A percentile compares a stretch with the other conserved stretches of the same genome.
Evolutionary conservation across 2,329 filamentous ascomycete species (phyloP).

Genomic region (Zymoseptoria ardabiliae): DNA sequence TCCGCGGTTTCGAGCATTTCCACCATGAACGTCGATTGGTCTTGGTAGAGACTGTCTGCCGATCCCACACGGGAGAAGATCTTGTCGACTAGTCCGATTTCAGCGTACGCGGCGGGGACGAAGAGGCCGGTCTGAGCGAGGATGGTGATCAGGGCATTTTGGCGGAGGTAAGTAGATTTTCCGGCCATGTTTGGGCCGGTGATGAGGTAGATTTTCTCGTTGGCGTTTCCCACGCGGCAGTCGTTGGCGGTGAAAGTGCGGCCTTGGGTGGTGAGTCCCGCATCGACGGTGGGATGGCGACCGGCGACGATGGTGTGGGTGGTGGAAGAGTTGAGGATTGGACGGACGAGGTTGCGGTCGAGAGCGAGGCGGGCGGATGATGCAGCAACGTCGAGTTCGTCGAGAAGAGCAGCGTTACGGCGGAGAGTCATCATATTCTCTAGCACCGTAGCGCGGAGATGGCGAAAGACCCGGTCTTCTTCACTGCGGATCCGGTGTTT

Average conservation of each 20-base stretch:
- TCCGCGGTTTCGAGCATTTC: slow-evolving; percentile 96
- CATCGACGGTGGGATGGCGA: slow-evolving; percentile 86
- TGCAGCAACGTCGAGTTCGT: slow-evolving; percentile 85
- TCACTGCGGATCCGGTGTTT: slow-evolving; percentile 73
- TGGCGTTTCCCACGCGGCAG: slow-evolving; percentile 70
- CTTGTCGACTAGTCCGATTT: slow-evolving; percentile 87
- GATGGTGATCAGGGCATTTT: slow-evolving; percentile 90
- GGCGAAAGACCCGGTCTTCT: slow-evolving; percentile 71
- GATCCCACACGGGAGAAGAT: slow-evolving; percentile 84
- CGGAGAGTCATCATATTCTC: slow-evolving; percentile 76
- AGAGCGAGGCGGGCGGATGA: slow-evolving; percentile 74
- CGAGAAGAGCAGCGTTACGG: slow-evolving; percentile 81
- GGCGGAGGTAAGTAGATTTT: slow-evolving; percentile 90
- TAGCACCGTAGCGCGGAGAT: slow-evolving; percentile 69
- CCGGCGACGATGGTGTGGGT: slow-evolving; percentile 75
- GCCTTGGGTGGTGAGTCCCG: slow-evolving; percentile 70
- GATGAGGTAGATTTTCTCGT: slow-evolving; percentile 61
- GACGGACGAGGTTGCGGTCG: slow-evolving; percentile 67
- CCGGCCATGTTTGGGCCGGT: slow-evolving; percentile 96
- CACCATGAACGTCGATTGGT: slow-evolving; percentile 98
- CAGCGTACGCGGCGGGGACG: slow-evolving; percentile 79
- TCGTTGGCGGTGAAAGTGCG: slow-evolving; percentile 80
- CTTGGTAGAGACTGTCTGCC: slow-evolving; percentile 86
- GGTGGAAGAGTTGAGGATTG: slow-evolving; percentile 56
- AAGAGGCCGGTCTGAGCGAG: slow-evolving; percentile 89